These are phyloP conservation scores for Gastrolobium villosum DNA, from an alignment of 306 rosid genomes.

Conservation along the genomic window DNA sequence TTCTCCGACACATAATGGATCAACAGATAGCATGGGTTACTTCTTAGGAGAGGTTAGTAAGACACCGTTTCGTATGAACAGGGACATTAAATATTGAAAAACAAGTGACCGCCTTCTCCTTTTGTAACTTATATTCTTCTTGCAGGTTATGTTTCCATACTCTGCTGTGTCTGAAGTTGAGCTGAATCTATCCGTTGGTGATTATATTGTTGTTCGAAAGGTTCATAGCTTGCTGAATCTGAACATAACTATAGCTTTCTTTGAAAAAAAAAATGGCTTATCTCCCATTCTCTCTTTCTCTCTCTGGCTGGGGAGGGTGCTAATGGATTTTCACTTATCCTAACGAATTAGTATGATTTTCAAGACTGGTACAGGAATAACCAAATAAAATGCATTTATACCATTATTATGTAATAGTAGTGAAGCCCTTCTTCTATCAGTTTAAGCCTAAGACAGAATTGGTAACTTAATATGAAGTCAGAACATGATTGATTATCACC, in stretches of 20 bases:
- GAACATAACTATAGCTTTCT: slow-evolving; percentile 32
- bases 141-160: slow-evolving; percentile 80
- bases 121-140: slow-evolving; percentile 45
- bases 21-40: slow-evolving; percentile 76
- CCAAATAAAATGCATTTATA: slow-evolving; percentile 7
- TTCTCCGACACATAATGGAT: slow-evolving; percentile 75
- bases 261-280: slow-evolving; percentile 13
- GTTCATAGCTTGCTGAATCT: slow-evolving; percentile 53
- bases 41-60: slow-evolving; percentile 90
- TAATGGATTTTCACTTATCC: background rate
- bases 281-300: background rate
- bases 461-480: slow-evolving; percentile 35
- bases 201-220: slow-evolving; percentile 89
- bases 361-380: slow-evolving; percentile 32
- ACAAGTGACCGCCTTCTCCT: slow-evolving; percentile 30
- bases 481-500: slow-evolving; percentile 30
- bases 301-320: background rate
- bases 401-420: slow-evolving; percentile 28
- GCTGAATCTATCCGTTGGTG: slow-evolving; percentile 80
- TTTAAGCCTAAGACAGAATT: slow-evolving; percentile 19
- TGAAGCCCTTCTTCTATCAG: background rate
- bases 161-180: slow-evolving; percentile 85
- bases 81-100: slow-evolving; percentile 11
- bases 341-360: slow-evolving; percentile 30
- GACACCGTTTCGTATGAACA: slow-evolving; percentile 31